Evolutionary conservation across 164 flowering plant genomes (phyloP).

Genomic region (Nelumbo lutea): DNA sequence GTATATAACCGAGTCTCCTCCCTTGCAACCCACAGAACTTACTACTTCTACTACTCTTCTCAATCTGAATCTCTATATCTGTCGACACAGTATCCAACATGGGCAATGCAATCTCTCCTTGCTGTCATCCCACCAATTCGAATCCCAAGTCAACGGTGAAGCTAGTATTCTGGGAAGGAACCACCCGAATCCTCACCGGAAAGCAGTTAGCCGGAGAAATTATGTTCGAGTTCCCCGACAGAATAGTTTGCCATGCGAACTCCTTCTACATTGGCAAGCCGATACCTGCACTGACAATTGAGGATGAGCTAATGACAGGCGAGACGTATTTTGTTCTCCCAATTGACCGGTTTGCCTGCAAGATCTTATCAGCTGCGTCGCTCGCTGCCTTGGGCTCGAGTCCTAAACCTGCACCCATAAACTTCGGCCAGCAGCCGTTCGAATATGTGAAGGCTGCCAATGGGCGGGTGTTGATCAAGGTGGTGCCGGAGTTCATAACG

Average conservation of each 20-base stretch:
- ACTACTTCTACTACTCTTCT: neutral
- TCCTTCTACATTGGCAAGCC: slow-evolving; percentile 85
- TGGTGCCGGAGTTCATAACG: slow-evolving; percentile 59
- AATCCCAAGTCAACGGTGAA: slow-evolving; percentile 25
- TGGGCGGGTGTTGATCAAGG: slow-evolving; percentile 65
- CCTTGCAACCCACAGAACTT: neutral
- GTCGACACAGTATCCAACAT: slow-evolving; percentile 10
- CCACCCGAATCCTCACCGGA: slow-evolving; percentile 37
- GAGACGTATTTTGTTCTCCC: slow-evolving; percentile 83
- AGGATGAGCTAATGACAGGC: slow-evolving; percentile 43
- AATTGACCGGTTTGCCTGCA: slow-evolving; percentile 45
- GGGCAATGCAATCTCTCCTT: slow-evolving; percentile 43
- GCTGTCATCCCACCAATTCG: slow-evolving; percentile 11
- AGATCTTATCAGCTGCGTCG: slow-evolving; percentile 40
- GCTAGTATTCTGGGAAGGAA: slow-evolving; percentile 60
- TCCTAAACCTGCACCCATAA: slow-evolving; percentile 23
- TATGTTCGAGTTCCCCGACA: slow-evolving; percentile 79
- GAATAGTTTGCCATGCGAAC: slow-evolving; percentile 69
- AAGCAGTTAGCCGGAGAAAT: slow-evolving; percentile 66
- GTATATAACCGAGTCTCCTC: slow-evolving; percentile 2
- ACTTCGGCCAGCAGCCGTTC: slow-evolving; percentile 45
- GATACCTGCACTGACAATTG: slow-evolving; percentile 50
- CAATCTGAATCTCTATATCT: neutral
- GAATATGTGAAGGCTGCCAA: slow-evolving; percentile 51
- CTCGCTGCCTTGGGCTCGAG: slow-evolving; percentile 34